Base-by-base conservation (phyloP, 176 grass and related monocot genomes). In the Zea mays region DNA sequence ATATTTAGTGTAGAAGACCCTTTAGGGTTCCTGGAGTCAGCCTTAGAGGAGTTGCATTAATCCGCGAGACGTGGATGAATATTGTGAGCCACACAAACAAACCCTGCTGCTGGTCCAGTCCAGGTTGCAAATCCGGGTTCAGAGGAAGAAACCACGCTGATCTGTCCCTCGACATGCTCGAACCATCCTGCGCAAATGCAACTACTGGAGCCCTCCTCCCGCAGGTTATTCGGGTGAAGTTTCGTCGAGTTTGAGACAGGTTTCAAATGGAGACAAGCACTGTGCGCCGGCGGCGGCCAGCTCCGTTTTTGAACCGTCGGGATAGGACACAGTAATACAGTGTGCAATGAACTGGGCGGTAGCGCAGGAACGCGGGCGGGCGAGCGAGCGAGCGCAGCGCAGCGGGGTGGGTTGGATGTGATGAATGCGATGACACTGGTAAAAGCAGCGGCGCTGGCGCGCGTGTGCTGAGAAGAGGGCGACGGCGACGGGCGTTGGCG, bases 11-110 rank as follows among this genome's bases (percentile, higher is more conserved):
- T n/a, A n/a, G n/a, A n/a, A n/a, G n/a, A n/a, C n/a, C n/a, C n/a
- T n/a, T n/a, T n/a, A n/a, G n/a, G n/a, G n/a, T n/a, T n/a, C n/a
- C n/a, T n/a, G n/a, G n/a, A n/a, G n/a, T n/a, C n/a, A n/a, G n/a
- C n/a, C n/a, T n/a, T n/a, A 15, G 40, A 48, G 57, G 21, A 35
- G 27, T 27, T 27, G 27, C 52, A 55, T 55, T n/a, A 55, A 55
- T 55, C 52, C 17, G 2, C 50, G 15, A n/a, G 51, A 54, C 51
- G 1, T n/a, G 17, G 16, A 55, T 5, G 82, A 20, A 63, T 36
- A 71, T 35, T 35, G 52, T 62, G 43, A 6, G 44, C 81, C 81
- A 68, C 81, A 61, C n/a, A 77, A 83, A 27, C 27, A 27, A 59
- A 59, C 13, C 3, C 10, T 37, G 38, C 38, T 39, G 38, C 38